Evolutionary conservation across 345 rosid genomes (phyloP), one percentile per base, ranked within the genome.

Genomic region (Balakata baccata): DNA sequence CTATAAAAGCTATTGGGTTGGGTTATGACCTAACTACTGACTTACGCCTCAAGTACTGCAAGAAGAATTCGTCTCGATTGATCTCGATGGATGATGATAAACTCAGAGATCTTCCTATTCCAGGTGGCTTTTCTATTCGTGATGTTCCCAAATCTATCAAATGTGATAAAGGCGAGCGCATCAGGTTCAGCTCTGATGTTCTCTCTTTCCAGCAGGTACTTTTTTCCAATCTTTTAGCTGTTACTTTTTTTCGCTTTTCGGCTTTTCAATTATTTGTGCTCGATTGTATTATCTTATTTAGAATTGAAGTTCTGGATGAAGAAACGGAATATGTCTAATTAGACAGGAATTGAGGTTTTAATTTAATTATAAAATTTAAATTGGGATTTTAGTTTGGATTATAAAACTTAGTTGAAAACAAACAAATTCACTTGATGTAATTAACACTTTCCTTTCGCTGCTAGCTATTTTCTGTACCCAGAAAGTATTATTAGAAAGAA

Each of bases 91-190:
- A 68, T 34, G 66, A 60, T 50, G 77, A 61, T 37, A 16, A 66
- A 25, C 71, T 74, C 43, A 75, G 76, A 12, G 41, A 72, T 22
- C 56, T 85, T 22, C 60, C 75, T 20, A 69, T 83, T 29, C 88
- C 88, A 17, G 82, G 79, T 0, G 86, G 84, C 11, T 69, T 81
- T 34, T 69, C 81, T 10, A 50, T 84, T 54, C 76, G 74, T 5
- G 54, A 52, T 49, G 74, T 79, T 10, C 73, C 82, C 29, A 79
- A 72, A 38, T 79, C 73, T 52, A 72, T 79, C 66, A 71, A 61
- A n/a, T 79, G 82, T 22, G 82, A 79, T 68, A 79, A 79, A 39
- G 82, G 82, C 50, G 82, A 79, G 60, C 76, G 76, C 51, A 59
- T 56, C 37, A 66, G 82, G 70, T 79, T 79, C 64, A 62, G 65